A percentile compares a stretch with the other conserved stretches of the same genome.
Conservation (phyloP, 495 filamentous ascomycete species). For the Glutinoglossum americanum region DNA sequence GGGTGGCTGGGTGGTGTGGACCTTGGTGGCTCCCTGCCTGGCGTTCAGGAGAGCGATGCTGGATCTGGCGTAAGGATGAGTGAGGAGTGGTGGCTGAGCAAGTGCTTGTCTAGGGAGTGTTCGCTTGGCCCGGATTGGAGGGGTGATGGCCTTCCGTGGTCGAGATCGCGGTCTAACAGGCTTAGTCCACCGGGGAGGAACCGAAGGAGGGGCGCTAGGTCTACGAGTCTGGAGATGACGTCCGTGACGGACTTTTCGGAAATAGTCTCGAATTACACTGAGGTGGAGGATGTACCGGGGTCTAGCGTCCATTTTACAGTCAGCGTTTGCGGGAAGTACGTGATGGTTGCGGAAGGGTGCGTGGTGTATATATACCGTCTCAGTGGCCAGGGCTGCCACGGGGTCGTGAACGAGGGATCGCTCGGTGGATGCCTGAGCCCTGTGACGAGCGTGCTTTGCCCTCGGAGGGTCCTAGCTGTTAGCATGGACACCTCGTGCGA, state of each 20-base stretch:
- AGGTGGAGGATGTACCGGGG: neutral
- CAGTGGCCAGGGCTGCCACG: slow-evolving; percentile 7
- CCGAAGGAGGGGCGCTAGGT: neutral
- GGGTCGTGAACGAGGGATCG: neutral
- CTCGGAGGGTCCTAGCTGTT: slow-evolving; percentile 33
- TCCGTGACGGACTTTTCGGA: slow-evolving; percentile 13
- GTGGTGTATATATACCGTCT: slow-evolving; percentile 41
- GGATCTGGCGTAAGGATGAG: slow-evolving; percentile 15
- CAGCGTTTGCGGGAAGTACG: slow-evolving; percentile 37
- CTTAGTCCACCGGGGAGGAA: neutral
- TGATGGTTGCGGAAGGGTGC: slow-evolving; percentile 33
- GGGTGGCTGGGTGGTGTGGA: slow-evolving; percentile 25
- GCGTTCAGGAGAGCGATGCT: no score
- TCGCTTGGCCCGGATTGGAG: slow-evolving; percentile 28
- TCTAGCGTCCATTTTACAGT: slow-evolving; percentile 25
- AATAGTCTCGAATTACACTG: neutral
- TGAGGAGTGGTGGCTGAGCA: slow-evolving; percentile 35
- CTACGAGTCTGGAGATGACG: slow-evolving; percentile 3
- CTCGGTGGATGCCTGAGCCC: slow-evolving; percentile 18
- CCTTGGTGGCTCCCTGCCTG: slow-evolving; percentile 19
- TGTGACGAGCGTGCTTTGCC: slow-evolving; percentile 36
- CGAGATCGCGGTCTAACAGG: no score
- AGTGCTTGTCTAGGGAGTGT: slow-evolving; percentile 38
- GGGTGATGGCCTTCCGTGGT: slow-evolving; percentile 17
- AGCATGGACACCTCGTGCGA: slow-evolving; percentile 40